Base-by-base conservation (phyloP, 768 basidiomycete species). In the Sarcodon sp. region DNA sequence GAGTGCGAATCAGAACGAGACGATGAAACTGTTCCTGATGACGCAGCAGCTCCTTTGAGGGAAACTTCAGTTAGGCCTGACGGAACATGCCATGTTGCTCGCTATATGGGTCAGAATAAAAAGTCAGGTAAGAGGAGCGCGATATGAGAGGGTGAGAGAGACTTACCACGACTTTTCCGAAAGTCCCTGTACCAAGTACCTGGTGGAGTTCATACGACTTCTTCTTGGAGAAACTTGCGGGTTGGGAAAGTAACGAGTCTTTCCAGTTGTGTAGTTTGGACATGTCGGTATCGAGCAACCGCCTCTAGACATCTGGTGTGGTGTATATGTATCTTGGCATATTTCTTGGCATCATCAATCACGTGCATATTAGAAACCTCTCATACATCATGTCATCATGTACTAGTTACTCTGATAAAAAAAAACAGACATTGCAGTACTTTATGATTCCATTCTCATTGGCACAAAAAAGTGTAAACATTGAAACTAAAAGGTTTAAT, bases 131-230 rank as follows among this genome's bases (percentile, higher is more conserved):
- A 27, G 21, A 27, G 21, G 21, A 27, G 4, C 21, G 21, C 21
- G 35, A n/a, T 5, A 13, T 36, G 13, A 33, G 35, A 35, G 43
- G 44, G 47, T 41, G 21, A 35, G 60, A 60, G 47, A 39, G 13
- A 66, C 68, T 66, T 57, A 87, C 84, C 62, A 90, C 72, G 44
- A 97, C 94, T 61, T 89, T 88, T 21, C 92, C 92, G 64, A 94
- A 96, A 0, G 89, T 81, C 3, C 92, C 92, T 11, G 73, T 72
- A 4, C 92, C 92, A 4, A 93, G 69, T 4, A 79, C 70, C 31
- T 82, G 73, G 50, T 84, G 78, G 1, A 85, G 65, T 51, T 82
- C 81, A 55, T 90, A 89, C 18, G 70, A 59, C 63, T 84, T 87
- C 72, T 94, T 96, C 74, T 92, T 92, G 53, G 61, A 65, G 61